These are phyloP conservation scores for Suillus occidentalis DNA, from an alignment of 768 basidiomycete genomes.

Conservation along the genomic window DNA sequence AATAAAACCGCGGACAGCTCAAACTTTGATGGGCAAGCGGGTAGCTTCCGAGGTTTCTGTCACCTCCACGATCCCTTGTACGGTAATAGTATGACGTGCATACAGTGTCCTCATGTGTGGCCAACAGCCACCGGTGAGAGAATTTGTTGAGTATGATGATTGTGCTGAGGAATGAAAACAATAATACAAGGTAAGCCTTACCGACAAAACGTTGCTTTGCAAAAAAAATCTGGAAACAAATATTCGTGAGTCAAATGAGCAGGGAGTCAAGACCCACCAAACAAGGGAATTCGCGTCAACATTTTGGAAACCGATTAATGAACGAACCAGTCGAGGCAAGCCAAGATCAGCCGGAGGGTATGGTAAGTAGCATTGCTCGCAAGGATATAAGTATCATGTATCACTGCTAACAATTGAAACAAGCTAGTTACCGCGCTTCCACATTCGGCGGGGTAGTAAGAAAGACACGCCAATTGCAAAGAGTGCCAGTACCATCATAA, in stretches of 20 bases:
- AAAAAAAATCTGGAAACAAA: not conserved
- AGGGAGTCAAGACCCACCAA: not conserved
- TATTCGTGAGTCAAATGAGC: not conserved
- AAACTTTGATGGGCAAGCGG: not conserved
- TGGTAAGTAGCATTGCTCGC: not conserved
- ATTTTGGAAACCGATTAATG: not conserved
- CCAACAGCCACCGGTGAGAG: not conserved
- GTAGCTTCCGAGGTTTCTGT: not conserved
- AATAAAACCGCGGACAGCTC: not conserved
- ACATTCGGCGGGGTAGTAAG: conserved; percentile 7
- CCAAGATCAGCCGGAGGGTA: not conserved
- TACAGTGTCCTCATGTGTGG: not conserved
- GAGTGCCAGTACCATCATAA: conserved; percentile 7
- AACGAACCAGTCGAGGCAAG: not conserved
- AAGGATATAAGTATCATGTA: not conserved
- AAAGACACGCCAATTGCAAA: not conserved
- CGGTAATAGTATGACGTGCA: not conserved
- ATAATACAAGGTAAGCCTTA: not conserved
- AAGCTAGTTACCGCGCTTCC: not conserved
- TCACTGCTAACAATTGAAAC: not conserved
- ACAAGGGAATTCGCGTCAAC: not conserved
- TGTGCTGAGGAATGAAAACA: not conserved
- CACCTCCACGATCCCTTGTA: not conserved
- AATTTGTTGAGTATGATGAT: not conserved
- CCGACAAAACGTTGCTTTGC: not conserved